Evolutionary conservation across 2,329 filamentous ascomycete genomes (phyloP).

Genomic region (Talaromyces amestolkiae): DNA sequence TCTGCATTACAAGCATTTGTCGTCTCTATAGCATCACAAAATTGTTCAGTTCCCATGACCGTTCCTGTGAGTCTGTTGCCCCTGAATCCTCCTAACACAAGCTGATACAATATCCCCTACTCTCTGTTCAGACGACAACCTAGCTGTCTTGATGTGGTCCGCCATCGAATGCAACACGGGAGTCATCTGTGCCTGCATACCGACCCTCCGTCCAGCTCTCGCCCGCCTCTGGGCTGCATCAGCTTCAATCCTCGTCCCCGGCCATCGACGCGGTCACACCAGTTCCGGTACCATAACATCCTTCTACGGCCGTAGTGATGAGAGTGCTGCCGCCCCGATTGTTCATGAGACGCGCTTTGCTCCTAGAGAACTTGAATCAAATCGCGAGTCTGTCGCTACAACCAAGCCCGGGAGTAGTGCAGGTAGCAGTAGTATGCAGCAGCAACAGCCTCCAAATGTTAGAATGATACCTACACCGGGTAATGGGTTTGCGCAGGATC

Average conservation of each 20-base stretch:
- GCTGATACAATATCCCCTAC: background rate
- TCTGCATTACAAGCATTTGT: constrained; percentile 33
- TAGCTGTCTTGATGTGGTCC: constrained; percentile 38
- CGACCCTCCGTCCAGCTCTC: constrained; percentile 38
- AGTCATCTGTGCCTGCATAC: constrained; percentile 44
- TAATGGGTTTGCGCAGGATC: constrained; percentile 16
- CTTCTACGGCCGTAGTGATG: background rate
- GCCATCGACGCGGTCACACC: background rate
- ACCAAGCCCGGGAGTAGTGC: background rate
- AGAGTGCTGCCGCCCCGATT: background rate
- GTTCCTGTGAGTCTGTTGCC: constrained; percentile 30
- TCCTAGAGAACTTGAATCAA: background rate
- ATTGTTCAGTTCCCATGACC: constrained; percentile 34
- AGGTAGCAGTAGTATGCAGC: background rate
- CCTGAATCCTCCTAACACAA: background rate
- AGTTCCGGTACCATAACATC: background rate
- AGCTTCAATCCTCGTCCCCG: background rate
- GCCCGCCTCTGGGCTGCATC: constrained; percentile 29
- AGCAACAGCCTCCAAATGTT: background rate
- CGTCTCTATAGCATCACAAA: constrained; percentile 33
- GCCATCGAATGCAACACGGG: constrained; percentile 42
- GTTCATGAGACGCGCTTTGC: background rate
- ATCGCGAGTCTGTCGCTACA: background rate
- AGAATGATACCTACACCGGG: constrained; percentile 12
- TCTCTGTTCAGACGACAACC: constrained; percentile 32